Percentiles rank a stretch among this genome's conserved stretches.
phyloP scores from a whole-genome alignment of 306 rosid species.

The Calophaca sinica region DNA sequence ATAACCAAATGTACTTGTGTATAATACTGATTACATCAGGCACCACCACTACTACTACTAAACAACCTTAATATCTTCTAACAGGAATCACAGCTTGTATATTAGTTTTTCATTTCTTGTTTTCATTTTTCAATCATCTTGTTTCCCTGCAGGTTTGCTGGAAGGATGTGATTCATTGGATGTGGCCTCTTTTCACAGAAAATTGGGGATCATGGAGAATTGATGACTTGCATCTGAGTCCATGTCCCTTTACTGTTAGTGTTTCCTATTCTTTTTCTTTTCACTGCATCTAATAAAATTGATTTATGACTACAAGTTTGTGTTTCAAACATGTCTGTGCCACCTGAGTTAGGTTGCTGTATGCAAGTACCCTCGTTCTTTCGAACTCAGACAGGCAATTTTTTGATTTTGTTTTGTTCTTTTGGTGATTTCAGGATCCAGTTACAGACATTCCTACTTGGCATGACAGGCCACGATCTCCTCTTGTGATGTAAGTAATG shows the following conservation, averaged over 20 bases:
- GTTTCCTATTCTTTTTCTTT: constrained; percentile 20
- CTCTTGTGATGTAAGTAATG: constrained; percentile 70
- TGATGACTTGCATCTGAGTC: constrained; percentile 67
- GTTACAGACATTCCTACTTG: constrained; percentile 78
- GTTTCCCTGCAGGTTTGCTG: constrained; percentile 63
- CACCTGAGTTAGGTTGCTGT: constrained; percentile 31
- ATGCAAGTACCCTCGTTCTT: constrained; percentile 19
- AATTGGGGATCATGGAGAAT: constrained; percentile 86
- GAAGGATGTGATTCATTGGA: constrained; percentile 89
- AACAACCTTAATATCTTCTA: constrained; percentile 11
- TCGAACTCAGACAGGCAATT: constrained; percentile 21
- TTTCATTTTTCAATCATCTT: constrained; percentile 26
- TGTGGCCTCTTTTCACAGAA: constrained; percentile 93
- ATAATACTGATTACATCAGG: neutral
- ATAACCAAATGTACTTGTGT: neutral
- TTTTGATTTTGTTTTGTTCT: neutral
- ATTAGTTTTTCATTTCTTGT: neutral
- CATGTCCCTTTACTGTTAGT: constrained; percentile 81
- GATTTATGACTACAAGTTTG: constrained; percentile 20
- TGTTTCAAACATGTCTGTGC: constrained; percentile 14
- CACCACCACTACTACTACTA: constrained; percentile 10
- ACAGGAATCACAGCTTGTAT: constrained; percentile 21
- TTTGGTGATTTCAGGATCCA: constrained; percentile 70
- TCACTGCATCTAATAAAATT: constrained; percentile 23
- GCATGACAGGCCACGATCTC: constrained; percentile 72